These are phyloP conservation scores for Tylopilus felleus DNA, from an alignment of 768 basidiomycete species.

Conservation along the genomic window DNA sequence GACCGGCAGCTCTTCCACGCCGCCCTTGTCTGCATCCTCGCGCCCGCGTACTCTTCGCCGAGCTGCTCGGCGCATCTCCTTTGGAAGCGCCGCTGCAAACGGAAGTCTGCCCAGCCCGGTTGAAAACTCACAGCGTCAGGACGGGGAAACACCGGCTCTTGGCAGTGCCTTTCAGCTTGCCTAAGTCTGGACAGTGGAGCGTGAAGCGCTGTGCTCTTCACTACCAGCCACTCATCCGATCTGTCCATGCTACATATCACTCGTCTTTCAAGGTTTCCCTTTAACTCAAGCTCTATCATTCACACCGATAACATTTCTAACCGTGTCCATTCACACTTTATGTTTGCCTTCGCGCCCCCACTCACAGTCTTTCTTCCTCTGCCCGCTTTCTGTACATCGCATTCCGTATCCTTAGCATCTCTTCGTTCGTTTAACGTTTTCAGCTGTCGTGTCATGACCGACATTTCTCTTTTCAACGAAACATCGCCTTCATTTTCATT, in stretches of 20 bases:
- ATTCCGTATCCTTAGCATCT: neutral
- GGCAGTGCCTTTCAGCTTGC: slow-evolving; percentile 74
- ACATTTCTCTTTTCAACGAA: neutral
- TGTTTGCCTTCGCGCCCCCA: neutral
- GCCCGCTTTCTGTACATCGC: neutral
- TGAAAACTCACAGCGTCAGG: slow-evolving; percentile 25
- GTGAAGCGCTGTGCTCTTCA: slow-evolving; percentile 7
- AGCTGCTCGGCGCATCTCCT: slow-evolving; percentile 60
- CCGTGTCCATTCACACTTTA: neutral
- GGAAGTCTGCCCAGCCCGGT: slow-evolving; percentile 36
- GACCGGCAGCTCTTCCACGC: slow-evolving; percentile 10
- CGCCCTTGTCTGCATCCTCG: slow-evolving; percentile 14
- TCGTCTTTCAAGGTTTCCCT: neutral
- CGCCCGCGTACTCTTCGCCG: slow-evolving; percentile 31
- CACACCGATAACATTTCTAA: neutral
- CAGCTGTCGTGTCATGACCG: neutral
- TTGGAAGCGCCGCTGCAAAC: slow-evolving; percentile 44
- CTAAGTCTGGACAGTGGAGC: slow-evolving; percentile 25
- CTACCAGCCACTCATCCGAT: neutral
- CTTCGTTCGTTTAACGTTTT: slow-evolving; percentile 7
- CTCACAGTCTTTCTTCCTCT: slow-evolving; percentile 5
- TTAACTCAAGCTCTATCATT: slow-evolving; percentile 1
- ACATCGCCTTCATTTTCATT: neutral
- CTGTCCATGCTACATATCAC: slow-evolving; percentile 11
- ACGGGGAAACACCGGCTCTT: slow-evolving; percentile 39